Evolutionary conservation across 2,329 filamentous ascomycete species (phyloP), one percentile per base, ranked within the genome.

Genomic region (Penicillium sp.): DNA sequence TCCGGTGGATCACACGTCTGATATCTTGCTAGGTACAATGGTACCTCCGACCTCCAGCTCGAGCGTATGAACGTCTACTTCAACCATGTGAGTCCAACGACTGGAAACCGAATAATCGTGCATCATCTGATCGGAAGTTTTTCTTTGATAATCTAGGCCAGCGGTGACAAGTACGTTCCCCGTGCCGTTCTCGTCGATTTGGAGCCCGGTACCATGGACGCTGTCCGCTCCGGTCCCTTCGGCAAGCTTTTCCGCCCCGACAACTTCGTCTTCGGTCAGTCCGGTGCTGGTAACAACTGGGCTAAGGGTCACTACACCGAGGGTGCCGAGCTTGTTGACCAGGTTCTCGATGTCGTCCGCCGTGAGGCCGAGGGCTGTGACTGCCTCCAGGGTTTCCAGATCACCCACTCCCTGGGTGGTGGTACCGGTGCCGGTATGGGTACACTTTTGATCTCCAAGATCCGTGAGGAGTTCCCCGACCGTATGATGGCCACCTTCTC

Each of bases 401-500:
- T 99, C 84, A 99, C 94, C 78, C 94, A 99, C 90, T 97, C 94
- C 54, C 93, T 97, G 67, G 94, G 94, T 89, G 94, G 94, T 90
- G 94, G 94, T 88, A 99, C 94, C 74, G 94, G 94, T 92, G 93
- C 94, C 73, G 94, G 94, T 90, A 99, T 99, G 94, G 94, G 94
- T 83, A 99, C 94, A 61, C 88, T 99, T 75, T 83, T 99, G 79
- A 97, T 97, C 86, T 97, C 93, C 84, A 99, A 99, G 90, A 97
- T 97, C 81, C 94, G 94, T 74, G 94, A 99, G 85, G 94, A 97
- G 83, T 97, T 97, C 85, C 94, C 94, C 77, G 94, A 99, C 86
- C 91, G 94, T 77, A 99, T 99, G 94, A 99, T 97, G 94, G 93
- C 94, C 70, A 99, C 94, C 68, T 99, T 97, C 88, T 97, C 94